Conservation (phyloP, 140 eudicot genomes). For the Erigeron philadelphicus region DNA sequence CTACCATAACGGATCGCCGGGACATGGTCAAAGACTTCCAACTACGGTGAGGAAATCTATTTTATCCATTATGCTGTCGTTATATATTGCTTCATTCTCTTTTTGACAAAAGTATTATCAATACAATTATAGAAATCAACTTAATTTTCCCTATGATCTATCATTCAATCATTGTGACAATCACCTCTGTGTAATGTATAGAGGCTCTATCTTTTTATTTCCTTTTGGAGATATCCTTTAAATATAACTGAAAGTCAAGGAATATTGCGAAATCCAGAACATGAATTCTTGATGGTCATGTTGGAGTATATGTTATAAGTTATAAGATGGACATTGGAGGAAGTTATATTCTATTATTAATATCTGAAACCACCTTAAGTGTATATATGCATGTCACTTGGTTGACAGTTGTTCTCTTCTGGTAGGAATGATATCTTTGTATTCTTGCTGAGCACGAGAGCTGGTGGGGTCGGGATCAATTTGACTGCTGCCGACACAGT, state of each 20-base stretch:
- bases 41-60: constrained; percentile 50
- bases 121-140: not conserved
- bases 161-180: not conserved
- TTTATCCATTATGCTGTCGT: constrained; percentile 14
- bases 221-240: not conserved
- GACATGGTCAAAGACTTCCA: constrained; percentile 98
- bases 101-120: not conserved
- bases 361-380: not conserved
- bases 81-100: constrained; percentile 8
- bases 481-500: constrained; percentile 98
- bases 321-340: not conserved
- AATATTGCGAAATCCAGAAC: not conserved
- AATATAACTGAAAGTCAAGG: not conserved
- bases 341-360: not conserved
- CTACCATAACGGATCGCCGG: constrained; percentile 88
- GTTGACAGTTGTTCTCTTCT: constrained; percentile 17
- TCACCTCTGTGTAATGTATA: not conserved
- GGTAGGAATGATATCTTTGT: constrained; percentile 91
- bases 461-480: constrained; percentile 99
- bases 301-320: not conserved
- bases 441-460: constrained; percentile 94
- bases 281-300: not conserved
- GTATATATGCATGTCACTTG: not conserved
- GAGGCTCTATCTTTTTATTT: not conserved
- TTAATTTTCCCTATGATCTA: not conserved